Base-by-base conservation (phyloP, 306 rosid species). In the Rosa chinensis region DNA sequence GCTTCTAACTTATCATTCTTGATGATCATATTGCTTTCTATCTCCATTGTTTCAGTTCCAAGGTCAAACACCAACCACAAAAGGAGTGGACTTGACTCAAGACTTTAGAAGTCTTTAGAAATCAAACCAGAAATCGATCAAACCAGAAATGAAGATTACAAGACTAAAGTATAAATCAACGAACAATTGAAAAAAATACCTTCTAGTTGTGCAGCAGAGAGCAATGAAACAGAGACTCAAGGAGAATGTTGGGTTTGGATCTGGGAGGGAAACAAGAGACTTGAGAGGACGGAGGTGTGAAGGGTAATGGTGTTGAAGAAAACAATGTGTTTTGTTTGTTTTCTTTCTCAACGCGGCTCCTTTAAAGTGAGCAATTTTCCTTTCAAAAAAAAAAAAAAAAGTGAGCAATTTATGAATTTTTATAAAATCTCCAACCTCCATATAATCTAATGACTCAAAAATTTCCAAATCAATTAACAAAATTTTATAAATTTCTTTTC, bases 1-100 rank as follows among this genome's bases (percentile, higher is more conserved):
- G 79, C 75, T 37, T 81, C 87, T 1, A 87, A 78, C 71, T 80
- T 81, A 44, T 71, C 69, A 64, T 88, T 70, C 76, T 67, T 75
- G 80, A 45, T 76, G 39, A 79, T 69, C 40, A 80, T 89, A 11
- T 79, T 81, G 78, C 6, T 72, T 43, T 86, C 85, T 73, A 53
- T 82, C 52, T 66, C 72, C 73, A n/a, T 77, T 44, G 73, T 75
- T 76, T 58, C 62, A 66, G 62, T 71, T 67, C 48, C 70, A 69
- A 79, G 45, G 77, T 16, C 62, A 20, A 61, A 17, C n/a, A 5
- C 12, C 49, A 14, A 48, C 23, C 12, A 13, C 21, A 18, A 39
- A n/a, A 64, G 70, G 43, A 64, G 70, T 32, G 43, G n/a, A 32
- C 9, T 35, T 64, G 44, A 35, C 70, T 64, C 39, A 12, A 62